Base-by-base conservation (phyloP, 805 yeast species). In the Zygosaccharomyces pseudorouxii region DNA sequence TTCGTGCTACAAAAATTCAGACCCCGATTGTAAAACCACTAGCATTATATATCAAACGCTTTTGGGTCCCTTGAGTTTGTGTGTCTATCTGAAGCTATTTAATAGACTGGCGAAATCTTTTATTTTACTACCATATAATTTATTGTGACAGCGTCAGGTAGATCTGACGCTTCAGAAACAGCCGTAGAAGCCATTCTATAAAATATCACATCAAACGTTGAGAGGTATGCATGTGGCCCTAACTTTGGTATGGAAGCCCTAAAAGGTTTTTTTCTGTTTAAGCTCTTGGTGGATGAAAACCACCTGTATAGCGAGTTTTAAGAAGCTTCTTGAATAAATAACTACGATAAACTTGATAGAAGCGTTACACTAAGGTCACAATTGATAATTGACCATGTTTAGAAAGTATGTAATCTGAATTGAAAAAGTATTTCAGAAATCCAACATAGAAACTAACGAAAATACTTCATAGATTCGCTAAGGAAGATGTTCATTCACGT, bases 401-500 rank as follows among this genome's bases (percentile, higher is more conserved):
- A 28, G 44, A 29, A 41, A 41, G 44, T 41, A 41, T 41, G 44
- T 40, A 14, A 3, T 20, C n/a, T 38, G 16, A 5, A 23, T 20
- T 6, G 12, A 18, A 28, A 8, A 11, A 11, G 12, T 6, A 11
- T 23, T 16, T 5, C 5, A 12, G 18, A 9, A 10, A 25, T 38
- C 14, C 20, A 12, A n/a, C 14, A 28, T 38, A 18, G 28, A 28
- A 14, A 19, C 27, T 29, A 22, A 29, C 31, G 28, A 19, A 27
- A 29, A 23, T 19, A 39, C 14, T 41, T 29, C 12, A 28, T 43
- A 77, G 81, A 64, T 89, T 89, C 71, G 77, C 88, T 27, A 83
- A 80, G 55, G 96, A 89, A 37, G 97, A 90, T 63, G 78, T 89
- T 46, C 95, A 89, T 59, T 84, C 96, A 7, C 83, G 93, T 55